Conservation (phyloP, 2,329 filamentous ascomycete genomes). For the Plenodomus lindquistii region DNA sequence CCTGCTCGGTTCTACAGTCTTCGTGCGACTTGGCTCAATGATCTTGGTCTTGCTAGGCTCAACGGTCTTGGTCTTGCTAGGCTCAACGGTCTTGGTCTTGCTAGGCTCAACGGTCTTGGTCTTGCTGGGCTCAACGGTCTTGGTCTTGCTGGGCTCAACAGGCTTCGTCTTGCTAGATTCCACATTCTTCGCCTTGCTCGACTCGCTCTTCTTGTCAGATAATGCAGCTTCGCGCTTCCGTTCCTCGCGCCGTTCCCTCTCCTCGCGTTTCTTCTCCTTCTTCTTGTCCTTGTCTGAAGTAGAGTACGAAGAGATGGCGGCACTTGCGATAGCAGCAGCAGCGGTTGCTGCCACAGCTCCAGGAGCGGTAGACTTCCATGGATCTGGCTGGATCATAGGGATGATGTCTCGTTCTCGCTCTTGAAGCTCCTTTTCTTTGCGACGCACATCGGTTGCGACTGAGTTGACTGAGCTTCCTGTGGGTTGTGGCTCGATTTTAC, state of each 20-base stretch:
- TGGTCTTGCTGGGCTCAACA: too few relatives aligned
- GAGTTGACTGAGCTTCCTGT: conserved; percentile 36
- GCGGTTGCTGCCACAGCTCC: conserved; percentile 40
- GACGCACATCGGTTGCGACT: conserved; percentile 35
- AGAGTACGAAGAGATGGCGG: conserved; percentile 35
- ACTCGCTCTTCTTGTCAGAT: conserved; percentile 7
- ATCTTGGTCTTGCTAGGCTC: conserved; percentile 3
- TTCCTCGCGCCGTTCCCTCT: conserved; percentile 14
- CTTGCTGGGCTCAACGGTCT: conserved; percentile 19
- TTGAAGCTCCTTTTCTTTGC: conserved; percentile 40
- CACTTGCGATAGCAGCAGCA: conserved; percentile 35
- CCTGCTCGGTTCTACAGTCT: conserved; percentile 19
- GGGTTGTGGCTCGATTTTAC: conserved; percentile 31
- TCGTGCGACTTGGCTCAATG: neutral
- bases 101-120: conserved; percentile 32
- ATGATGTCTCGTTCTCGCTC: conserved; percentile 37
- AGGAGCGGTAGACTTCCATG: conserved; percentile 45
- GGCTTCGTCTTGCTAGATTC: conserved; percentile 1
- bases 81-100: conserved; percentile 25
- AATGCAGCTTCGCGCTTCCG: conserved; percentile 24
- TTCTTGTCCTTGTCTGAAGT: conserved; percentile 21
- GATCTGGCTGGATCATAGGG: conserved; percentile 36
- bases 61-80: conserved; percentile 6
- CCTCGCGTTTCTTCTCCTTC: conserved; percentile 14
- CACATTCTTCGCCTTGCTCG: conserved; percentile 1